Evolutionary conservation across 768 basidiomycete genomes (phyloP), one percentile per base, ranked within the genome.

Genomic region (Floccularia luteovirens): DNA sequence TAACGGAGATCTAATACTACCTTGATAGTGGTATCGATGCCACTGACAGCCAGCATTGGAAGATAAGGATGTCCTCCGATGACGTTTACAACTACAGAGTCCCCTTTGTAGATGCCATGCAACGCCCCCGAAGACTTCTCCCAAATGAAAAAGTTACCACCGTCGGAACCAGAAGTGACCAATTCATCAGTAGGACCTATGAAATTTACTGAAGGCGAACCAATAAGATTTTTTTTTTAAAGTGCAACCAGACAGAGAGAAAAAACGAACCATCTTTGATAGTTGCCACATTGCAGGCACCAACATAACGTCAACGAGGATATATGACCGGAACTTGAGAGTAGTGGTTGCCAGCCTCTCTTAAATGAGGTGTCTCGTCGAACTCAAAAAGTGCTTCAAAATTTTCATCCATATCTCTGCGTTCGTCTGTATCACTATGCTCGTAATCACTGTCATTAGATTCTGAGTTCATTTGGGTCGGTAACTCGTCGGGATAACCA

Each of bases 121-220:
- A 92, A 58, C 10, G 57, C 57, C 0, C 78, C 81, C 12, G 71
- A 71, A 13, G 61, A 57, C 53, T 92, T 92, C 44, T 75, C 66
- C 90, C 90, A 94, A 11, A 92, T 66, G 55, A 94, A 94, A 58
- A 85, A 81, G 53, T 87, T 80, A 1, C 86, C 86, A 47, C 91
- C 89, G 51, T 94, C 90, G 3, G 84, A 89, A 5, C 90, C 90
- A 17, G 88, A 90, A 10, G 75, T 68, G 16, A 93, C 74, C 42
- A 71, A 86, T 57, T 92, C 84, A 39, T 90, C 83, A 31, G 61
- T 59, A 4, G 82, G 79, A 0, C 90, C 90, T 27, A 92, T 60
- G 55, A 89, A 92, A 56, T 89, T 92, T 25, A 90, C 90, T 90
- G 43, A n/a, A n/a, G n/a, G 1, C 42, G 17, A 17, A 28, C 20